Evolutionary conservation across 2,329 filamentous ascomycete genomes (phyloP), one percentile per base, ranked within the genome.

Genomic region (Pseudogymnoascus sp.): DNA sequence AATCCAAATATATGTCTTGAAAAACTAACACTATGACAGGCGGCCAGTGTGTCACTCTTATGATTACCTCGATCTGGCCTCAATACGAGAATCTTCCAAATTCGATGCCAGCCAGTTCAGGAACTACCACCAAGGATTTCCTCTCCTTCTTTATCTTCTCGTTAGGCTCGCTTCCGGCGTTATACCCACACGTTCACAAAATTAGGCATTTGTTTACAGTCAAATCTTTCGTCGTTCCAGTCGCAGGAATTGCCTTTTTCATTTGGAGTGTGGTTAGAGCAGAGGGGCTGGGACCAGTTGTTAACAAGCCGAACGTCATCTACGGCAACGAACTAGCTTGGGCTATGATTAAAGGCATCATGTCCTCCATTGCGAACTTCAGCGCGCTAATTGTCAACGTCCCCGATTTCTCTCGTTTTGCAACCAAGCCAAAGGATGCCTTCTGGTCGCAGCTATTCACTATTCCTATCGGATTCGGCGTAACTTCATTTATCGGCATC

Each of bases 321-420:
- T 74, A 82, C 3, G 91, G 91, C 26, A 86, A 82, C 62, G 79
- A 79, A 0, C 78, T 96, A 3, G 90, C 78, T 1, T 96, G 92
- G 92, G 82, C 84, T 21, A 84, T 96, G 61, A 81, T 96, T 62
- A 86, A 85, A 63, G 90, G 90, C 35, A 85, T 95, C 73, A 95
- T 96, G 90, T 86, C 82, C 21, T 86, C 89, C 3, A 91, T 96
- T 64, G 88, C 89, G 67, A 96, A 96, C 75, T 96, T 96, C 69
- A 89, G 90, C 1, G 90, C 91, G 0, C 79, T 96, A 33, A 94
- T 96, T 65, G 80, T 87, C 62, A 71, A 95, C 71, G 85, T 89
- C 65, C 88, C 88, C 0, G 90, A 95, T 69, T 96, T 95, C 71
- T 79, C 89, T 18, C 86, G 92, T 71, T 96, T 96, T 68, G 88